Evolutionary conservation across 2,329 filamentous ascomycete genomes (phyloP).

Genomic region (Ophiostoma ulmi): DNA sequence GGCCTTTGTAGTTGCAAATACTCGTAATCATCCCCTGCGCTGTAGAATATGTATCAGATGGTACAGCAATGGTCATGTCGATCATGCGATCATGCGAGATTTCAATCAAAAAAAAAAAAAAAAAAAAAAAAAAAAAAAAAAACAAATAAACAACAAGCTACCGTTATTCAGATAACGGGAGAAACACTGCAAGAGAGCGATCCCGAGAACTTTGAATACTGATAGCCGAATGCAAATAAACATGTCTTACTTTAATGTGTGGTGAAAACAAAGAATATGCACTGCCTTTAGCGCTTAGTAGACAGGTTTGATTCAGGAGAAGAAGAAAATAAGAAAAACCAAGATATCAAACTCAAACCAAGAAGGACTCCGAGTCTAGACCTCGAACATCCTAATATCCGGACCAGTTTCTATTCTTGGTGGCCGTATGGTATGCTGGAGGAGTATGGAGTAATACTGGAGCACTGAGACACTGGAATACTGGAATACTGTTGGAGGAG

Average conservation of each 20-base stretch:
- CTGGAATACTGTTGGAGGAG: too few species aligned
- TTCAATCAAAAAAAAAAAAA: not conserved
- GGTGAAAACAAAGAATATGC: not conserved
- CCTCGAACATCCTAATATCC: not conserved
- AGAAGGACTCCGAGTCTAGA: not conserved
- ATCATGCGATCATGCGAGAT: not conserved
- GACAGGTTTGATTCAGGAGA: slow-evolving; percentile 1
- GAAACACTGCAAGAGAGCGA: not conserved
- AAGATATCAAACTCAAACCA: not conserved
- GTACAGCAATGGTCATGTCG: not conserved
- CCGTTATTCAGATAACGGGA: too few species aligned
- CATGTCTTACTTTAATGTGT: not conserved
- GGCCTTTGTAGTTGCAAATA: not conserved
- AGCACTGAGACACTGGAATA: too few species aligned
- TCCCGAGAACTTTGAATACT: not conserved
- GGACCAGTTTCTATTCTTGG: not conserved
- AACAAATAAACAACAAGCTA: not conserved
- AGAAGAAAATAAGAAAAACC: not conserved
- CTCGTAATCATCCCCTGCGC: not conserved
- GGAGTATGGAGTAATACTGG: not conserved
- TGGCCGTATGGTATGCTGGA: not conserved
- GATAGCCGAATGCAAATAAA: not conserved
- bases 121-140: not conserved
- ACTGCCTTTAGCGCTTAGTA: not conserved
- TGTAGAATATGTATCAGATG: too few species aligned